These are phyloP conservation scores for Amanita pallidorosea DNA, from an alignment of 768 basidiomycete genomes.

Conservation along the genomic window DNA sequence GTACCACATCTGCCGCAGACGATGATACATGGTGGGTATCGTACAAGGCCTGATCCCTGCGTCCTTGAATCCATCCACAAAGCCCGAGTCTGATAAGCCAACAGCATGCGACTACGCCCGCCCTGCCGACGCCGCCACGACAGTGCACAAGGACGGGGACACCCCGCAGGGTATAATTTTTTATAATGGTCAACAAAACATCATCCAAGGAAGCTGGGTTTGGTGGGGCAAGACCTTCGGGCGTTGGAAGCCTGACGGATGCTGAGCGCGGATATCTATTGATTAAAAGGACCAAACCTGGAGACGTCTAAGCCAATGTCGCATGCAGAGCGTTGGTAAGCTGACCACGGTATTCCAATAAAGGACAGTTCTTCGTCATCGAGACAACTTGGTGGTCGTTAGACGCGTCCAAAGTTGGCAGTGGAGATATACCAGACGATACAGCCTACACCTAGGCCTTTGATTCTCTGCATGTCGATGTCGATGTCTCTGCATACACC, in stretches of 20 bases:
- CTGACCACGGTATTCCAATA: slow-evolving; percentile 78
- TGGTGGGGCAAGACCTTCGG: slow-evolving; percentile 81
- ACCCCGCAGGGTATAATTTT: slow-evolving; percentile 64
- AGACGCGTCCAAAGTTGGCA: background rate
- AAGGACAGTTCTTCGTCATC: slow-evolving; percentile 78
- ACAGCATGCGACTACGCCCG: slow-evolving; percentile 84
- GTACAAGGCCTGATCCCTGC: slow-evolving; percentile 2
- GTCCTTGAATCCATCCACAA: slow-evolving; percentile 52
- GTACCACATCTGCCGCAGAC: slow-evolving; percentile 28
- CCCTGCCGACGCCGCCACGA: slow-evolving; percentile 88
- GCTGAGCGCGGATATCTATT: slow-evolving; percentile 1
- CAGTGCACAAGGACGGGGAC: slow-evolving; percentile 77
- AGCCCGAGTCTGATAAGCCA: slow-evolving; percentile 90
- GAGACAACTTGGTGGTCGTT: slow-evolving; percentile 46
- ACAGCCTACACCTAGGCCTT: slow-evolving; percentile 61
- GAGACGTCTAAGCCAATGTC: slow-evolving; percentile 69
- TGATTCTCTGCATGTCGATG: slow-evolving; percentile 71
- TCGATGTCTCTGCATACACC: slow-evolving; percentile 76
- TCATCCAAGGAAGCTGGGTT: slow-evolving; percentile 45
- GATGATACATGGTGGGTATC: slow-evolving; percentile 9
- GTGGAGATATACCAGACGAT: slow-evolving; percentile 59
- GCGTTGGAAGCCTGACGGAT: slow-evolving; percentile 62
- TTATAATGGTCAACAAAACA: slow-evolving; percentile 55
- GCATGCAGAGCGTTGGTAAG: slow-evolving; percentile 57
- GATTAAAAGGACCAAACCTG: slow-evolving; percentile 31